Conservation (phyloP, 2,329 filamentous ascomycete genomes). For the Paecilomyces niveus region DNA sequence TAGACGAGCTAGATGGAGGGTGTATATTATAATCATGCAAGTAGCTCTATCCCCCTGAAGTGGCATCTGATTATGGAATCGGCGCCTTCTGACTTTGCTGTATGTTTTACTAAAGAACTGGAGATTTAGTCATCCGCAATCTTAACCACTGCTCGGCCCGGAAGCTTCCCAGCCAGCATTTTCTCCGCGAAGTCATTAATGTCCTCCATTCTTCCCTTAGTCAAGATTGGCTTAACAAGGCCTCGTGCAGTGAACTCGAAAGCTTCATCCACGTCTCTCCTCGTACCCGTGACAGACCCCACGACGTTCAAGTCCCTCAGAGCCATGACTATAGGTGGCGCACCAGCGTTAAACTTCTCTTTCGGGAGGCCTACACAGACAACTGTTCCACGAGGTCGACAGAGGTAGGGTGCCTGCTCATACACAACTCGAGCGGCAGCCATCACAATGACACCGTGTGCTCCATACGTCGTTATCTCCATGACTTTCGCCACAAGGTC, state of each 20-base stretch:
- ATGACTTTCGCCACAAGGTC: conserved; percentile 26
- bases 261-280: conserved; percentile 41
- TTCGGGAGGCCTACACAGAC: conserved; percentile 30
- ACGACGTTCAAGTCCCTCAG: conserved; percentile 37
- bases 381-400: conserved; percentile 29
- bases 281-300: conserved; percentile 36
- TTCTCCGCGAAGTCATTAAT: conserved; percentile 32
- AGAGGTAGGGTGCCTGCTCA: conserved; percentile 21
- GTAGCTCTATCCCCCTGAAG: too few relatives aligned
- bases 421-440: conserved; percentile 29
- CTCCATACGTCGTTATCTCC: conserved; percentile 27
- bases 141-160: conserved; percentile 37
- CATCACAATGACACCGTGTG: conserved; percentile 30
- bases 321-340: conserved; percentile 31
- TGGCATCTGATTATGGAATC: too few relatives aligned
- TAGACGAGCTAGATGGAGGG: too few relatives aligned
- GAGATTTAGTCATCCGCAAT: conserved; percentile 13
- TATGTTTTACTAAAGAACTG: not conserved
- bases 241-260: conserved; percentile 38
- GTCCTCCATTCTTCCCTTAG: conserved; percentile 30
- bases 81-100: too few relatives aligned
- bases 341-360: conserved; percentile 28
- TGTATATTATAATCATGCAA: too few relatives aligned
- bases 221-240: conserved; percentile 33
- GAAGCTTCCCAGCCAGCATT: conserved; percentile 32